Evolutionary conservation across 441 rosid species (phyloP), one percentile per base, ranked within the genome.

Genomic region (Mallotus japonicus): DNA sequence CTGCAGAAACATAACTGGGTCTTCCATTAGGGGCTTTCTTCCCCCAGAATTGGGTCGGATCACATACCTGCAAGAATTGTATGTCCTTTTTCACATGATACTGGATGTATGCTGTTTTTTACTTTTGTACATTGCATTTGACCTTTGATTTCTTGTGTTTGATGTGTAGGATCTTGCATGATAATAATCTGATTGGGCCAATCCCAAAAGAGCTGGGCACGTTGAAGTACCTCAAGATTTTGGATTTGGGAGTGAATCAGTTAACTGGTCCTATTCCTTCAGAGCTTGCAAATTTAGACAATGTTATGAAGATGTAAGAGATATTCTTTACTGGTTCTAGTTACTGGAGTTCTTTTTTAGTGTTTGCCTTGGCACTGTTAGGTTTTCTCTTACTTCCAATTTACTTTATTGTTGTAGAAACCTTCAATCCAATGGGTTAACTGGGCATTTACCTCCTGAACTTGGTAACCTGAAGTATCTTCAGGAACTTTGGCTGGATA

Each of bases 181-280:
- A 85, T 71, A 95, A 92, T 87, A 76, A 76, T 67, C 85, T 95
- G 79, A 78, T 86, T 11, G 96, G 98, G 74, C 79, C 82, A 56
- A 89, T 95, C 62, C 99, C 99, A 0, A 95, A 88, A 86, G 98
- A 95, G 74, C 65, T 93, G 17, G 97, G 98, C 70, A 77, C 76
- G 84, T 77, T 93, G 87, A 87, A 90, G 77, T 80, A 79, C 78
- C 95, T 95, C 66, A 76, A 80, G 85, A 81, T 81, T 75, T 86
- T 92, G 89, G 98, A 95, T 86, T 90, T 95, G 88, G 99, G 99
- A 80, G 85, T 73, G 82, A 95, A 95, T 85, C 92, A 81, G 69
- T 59, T 95, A 8, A 82, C 84, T 40, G 99, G 99, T 78, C 90
- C 87, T 12, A 90, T 92, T 75, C 99, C 99, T 62, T 81, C 88